phyloP scores from a whole-genome alignment of 1,284 basidiomycete genomes.

The Papiliotrema laurentii region DNA sequence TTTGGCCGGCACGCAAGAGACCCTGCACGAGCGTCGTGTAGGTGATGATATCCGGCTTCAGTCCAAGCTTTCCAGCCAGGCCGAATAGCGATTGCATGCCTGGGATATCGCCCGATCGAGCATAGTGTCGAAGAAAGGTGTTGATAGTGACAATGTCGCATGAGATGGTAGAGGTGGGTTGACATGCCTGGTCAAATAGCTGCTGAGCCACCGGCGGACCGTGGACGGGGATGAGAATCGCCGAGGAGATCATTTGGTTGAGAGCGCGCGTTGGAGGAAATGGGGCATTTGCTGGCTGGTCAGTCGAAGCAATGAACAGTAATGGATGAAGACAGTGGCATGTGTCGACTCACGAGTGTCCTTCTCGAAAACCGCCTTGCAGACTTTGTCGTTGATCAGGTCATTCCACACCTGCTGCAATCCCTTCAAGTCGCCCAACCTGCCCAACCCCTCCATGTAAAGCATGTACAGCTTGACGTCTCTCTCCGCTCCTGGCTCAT shows the following conservation, averaged over 20 bases:
- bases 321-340: not conserved
- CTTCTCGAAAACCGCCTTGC: constrained; percentile 19
- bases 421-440: constrained; percentile 30
- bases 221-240: constrained; percentile 26
- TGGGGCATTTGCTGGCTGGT: constrained; percentile 1
- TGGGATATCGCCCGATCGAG: constrained; percentile 58
- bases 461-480: constrained; percentile 43
- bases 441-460: constrained; percentile 38
- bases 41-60: constrained; percentile 69
- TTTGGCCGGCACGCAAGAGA: constrained; percentile 61
- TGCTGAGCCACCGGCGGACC: constrained; percentile 29
- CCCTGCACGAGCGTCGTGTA: constrained; percentile 75
- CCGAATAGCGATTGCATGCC: constrained; percentile 58
- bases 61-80: constrained; percentile 53
- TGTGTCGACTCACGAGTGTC: constrained; percentile 3
- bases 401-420: constrained; percentile 38
- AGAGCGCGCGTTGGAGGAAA: constrained; percentile 40
- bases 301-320: not conserved
- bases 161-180: constrained; percentile 33
- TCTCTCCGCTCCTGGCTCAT: constrained; percentile 18
- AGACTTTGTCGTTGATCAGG: constrained; percentile 26
- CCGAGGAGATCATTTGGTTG: constrained; percentile 41
- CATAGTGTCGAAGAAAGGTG: constrained; percentile 65
- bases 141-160: constrained; percentile 74
- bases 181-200: constrained; percentile 30